Evolutionary conservation across 2,329 filamentous ascomycete genomes (phyloP).

Genomic region (Emericellopsis cladophorae): DNA sequence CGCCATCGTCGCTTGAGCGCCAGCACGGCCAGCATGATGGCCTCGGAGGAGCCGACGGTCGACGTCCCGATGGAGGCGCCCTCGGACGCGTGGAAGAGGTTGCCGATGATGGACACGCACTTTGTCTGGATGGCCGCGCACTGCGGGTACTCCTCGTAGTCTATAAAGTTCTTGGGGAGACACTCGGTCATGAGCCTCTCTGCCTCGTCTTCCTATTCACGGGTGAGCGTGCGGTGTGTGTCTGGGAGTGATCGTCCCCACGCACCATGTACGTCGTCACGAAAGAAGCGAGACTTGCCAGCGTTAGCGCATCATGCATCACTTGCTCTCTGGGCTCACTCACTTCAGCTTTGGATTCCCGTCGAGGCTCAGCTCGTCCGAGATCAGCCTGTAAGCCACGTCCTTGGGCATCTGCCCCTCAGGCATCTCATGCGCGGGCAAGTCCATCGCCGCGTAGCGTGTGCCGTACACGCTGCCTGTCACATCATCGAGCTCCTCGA

Average conservation of each 20-base stretch:
- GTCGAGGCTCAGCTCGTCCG: slow-evolving; percentile 84
- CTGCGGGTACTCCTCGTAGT: slow-evolving; percentile 76
- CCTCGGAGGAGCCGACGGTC: slow-evolving; percentile 81
- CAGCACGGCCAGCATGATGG: slow-evolving; percentile 69
- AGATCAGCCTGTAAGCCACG: slow-evolving; percentile 94
- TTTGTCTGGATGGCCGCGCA: slow-evolving; percentile 82
- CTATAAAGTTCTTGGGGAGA: slow-evolving; percentile 92
- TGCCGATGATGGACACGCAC: slow-evolving; percentile 81
- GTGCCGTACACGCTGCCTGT: slow-evolving; percentile 81
- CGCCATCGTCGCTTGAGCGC: slow-evolving; percentile 96
- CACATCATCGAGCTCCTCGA: slow-evolving; percentile 43
- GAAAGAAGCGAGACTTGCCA: slow-evolving; percentile 67
- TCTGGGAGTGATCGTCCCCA: not conserved
- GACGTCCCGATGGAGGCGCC: slow-evolving; percentile 72
- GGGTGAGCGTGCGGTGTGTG: not conserved
- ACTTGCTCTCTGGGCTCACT: slow-evolving; percentile 9
- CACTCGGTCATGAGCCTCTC: slow-evolving; percentile 92
- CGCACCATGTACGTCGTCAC: slow-evolving; percentile 89
- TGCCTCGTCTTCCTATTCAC: slow-evolving; percentile 74
- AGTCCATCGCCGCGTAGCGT: slow-evolving; percentile 65
- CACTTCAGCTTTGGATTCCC: slow-evolving; percentile 82
- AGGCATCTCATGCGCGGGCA: slow-evolving; percentile 78
- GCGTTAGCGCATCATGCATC: slow-evolving; percentile 2
- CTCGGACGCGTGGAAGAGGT: slow-evolving; percentile 65
- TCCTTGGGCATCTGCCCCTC: slow-evolving; percentile 83